A percentile compares a stretch with the other conserved stretches of the same genome.
Conservation (phyloP, 176 grass and related monocot species). For the Guadua angustifolia region DNA sequence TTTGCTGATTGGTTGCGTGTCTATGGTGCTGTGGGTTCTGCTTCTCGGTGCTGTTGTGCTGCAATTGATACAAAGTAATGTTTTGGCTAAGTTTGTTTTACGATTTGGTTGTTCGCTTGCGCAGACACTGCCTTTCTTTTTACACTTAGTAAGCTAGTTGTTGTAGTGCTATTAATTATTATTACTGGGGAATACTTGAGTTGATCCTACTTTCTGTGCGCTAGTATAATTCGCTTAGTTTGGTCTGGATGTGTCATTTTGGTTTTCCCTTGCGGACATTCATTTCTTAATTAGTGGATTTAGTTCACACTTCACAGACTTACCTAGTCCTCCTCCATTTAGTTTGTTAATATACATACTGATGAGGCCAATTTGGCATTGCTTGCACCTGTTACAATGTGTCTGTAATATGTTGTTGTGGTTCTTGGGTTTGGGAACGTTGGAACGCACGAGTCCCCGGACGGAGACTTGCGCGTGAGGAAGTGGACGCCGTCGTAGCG, state of each 20-base stretch:
- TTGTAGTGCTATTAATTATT: constrained; percentile 15
- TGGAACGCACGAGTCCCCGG: too few relatives aligned
- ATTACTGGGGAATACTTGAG: constrained; percentile 5
- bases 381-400: constrained; percentile 11
- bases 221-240: background rate
- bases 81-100: background rate
- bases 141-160: background rate
- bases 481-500: too few relatives aligned
- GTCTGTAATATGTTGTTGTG: constrained; percentile 13
- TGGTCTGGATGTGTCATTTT: background rate
- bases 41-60: background rate
- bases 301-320: background rate
- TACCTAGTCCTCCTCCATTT: background rate
- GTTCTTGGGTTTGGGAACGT: too few relatives aligned
- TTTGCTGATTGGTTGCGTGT: background rate
- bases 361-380: background rate
- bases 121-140: background rate
- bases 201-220: constrained; percentile 4
- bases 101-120: background rate
- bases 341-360: background rate
- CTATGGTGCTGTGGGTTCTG: constrained; percentile 1
- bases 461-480: too few relatives aligned
- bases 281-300: background rate
- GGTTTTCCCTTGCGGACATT: background rate
- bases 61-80: background rate